These are phyloP conservation scores for Debaryomyces hansenii DNA, from an alignment of 805 yeast genomes.

Conservation along the genomic window DNA sequence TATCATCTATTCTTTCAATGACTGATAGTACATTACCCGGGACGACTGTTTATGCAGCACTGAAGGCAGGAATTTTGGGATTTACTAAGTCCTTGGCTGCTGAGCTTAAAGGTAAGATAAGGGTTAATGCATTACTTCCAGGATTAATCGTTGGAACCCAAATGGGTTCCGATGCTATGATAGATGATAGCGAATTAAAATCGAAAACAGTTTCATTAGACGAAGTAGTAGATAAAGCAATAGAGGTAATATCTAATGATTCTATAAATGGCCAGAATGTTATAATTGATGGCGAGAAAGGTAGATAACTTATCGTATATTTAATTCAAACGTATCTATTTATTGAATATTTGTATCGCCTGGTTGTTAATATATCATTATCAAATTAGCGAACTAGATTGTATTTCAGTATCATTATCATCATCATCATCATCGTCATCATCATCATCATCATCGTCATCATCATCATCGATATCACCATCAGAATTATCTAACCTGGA, in stretches of 20 bases:
- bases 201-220: constrained; percentile 20
- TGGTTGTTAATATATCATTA: no score
- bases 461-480: neutral
- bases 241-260: constrained; percentile 21
- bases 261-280: constrained; percentile 31
- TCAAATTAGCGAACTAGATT: no score
- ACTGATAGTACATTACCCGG: constrained; percentile 46
- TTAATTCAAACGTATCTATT: neutral
- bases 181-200: constrained; percentile 14
- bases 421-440: neutral
- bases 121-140: constrained; percentile 68
- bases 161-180: constrained; percentile 48
- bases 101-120: constrained; percentile 56
- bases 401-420: neutral
- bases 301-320: neutral
- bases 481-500: neutral
- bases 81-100: constrained; percentile 58
- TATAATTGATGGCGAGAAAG: constrained; percentile 10
- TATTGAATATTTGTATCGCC: neutral
- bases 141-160: constrained; percentile 67
- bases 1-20: constrained; percentile 63
- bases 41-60: constrained; percentile 63
- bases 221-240: constrained; percentile 25
- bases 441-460: neutral
- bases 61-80: constrained; percentile 69